Percentiles rank a stretch among this genome's conserved stretches.
phyloP scores from a whole-genome alignment of 2,329 filamentous ascomycete genomes.

The Endoconidiophora polonica region DNA sequence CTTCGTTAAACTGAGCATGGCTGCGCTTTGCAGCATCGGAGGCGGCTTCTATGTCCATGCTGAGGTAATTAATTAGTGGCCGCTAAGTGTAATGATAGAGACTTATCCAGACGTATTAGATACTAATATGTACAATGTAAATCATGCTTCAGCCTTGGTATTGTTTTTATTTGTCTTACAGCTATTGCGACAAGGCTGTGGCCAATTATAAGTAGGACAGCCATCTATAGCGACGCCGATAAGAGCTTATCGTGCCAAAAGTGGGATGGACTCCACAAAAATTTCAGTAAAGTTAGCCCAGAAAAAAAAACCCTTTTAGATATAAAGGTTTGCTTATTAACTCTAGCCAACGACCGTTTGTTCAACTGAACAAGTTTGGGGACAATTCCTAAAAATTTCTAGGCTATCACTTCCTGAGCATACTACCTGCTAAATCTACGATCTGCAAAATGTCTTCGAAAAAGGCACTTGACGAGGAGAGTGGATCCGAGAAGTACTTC shows the following conservation, averaged over 20 bases:
- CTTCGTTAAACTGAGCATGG: slow-evolving; percentile 31
- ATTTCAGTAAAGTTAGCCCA: slow-evolving; percentile 9
- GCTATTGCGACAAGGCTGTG: slow-evolving; percentile 4
- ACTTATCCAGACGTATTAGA: background rate
- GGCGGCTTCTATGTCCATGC: slow-evolving; percentile 4
- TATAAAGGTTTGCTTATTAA: background rate
- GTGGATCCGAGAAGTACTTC: slow-evolving; percentile 16
- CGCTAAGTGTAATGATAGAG: background rate
- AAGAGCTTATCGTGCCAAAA: slow-evolving; percentile 12
- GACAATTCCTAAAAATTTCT: background rate
- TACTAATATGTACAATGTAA: too few relatives aligned
- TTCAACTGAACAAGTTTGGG: background rate
- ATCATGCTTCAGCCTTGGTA: background rate
- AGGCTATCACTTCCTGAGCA: background rate
- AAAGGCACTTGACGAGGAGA: slow-evolving; percentile 3
- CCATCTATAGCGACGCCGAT: slow-evolving; percentile 2
- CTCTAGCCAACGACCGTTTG: background rate
- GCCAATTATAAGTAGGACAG: background rate
- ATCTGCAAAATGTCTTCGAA: slow-evolving; percentile 7
- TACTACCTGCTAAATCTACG: background rate
- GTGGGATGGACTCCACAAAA: slow-evolving; percentile 1
- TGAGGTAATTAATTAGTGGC: background rate
- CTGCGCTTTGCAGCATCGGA: slow-evolving; percentile 26
- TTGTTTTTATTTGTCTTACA: slow-evolving; percentile 1
- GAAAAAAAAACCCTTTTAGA: slow-evolving; percentile 11